Conservation (phyloP, 345 rosid genomes). For the Lepidium didymum region DNA sequence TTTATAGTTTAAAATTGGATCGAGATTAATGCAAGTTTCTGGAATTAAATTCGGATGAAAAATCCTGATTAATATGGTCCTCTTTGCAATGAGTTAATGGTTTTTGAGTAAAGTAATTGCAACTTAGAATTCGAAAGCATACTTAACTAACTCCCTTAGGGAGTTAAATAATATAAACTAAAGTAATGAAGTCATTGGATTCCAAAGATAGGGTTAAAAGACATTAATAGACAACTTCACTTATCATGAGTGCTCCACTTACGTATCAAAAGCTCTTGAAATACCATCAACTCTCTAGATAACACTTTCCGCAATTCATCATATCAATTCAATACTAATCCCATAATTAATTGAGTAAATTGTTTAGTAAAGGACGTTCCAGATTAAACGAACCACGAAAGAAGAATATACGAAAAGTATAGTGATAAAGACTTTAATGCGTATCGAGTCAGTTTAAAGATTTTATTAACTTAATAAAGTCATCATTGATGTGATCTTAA, state of each 20-base stretch:
- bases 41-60: too few relatives aligned
- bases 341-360: not conserved
- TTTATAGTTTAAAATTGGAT: too few relatives aligned
- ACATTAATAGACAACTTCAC: conserved; percentile 24
- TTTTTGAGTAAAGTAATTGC: too few relatives aligned
- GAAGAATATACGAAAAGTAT: conserved; percentile 3
- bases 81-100: too few relatives aligned
- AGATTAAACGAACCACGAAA: conserved; percentile 16
- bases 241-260: conserved; percentile 34
- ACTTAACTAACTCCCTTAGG: too few relatives aligned
- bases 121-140: too few relatives aligned
- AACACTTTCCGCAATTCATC: conserved; percentile 3
- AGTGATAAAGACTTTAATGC: conserved; percentile 26
- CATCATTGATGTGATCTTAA: conserved; percentile 4
- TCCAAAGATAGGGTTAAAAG: not conserved
- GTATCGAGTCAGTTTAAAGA: conserved; percentile 3
- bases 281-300: conserved; percentile 5
- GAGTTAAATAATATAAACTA: too few relatives aligned
- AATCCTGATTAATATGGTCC: too few relatives aligned
- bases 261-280: conserved; percentile 20
- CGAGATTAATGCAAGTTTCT: too few relatives aligned
- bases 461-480: not conserved
- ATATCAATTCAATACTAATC: not conserved
- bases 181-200: conserved; percentile 14
- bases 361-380: conserved; percentile 13